Conservation (phyloP, 2,329 filamentous ascomycete species). For the Trichoderma breve region DNA sequence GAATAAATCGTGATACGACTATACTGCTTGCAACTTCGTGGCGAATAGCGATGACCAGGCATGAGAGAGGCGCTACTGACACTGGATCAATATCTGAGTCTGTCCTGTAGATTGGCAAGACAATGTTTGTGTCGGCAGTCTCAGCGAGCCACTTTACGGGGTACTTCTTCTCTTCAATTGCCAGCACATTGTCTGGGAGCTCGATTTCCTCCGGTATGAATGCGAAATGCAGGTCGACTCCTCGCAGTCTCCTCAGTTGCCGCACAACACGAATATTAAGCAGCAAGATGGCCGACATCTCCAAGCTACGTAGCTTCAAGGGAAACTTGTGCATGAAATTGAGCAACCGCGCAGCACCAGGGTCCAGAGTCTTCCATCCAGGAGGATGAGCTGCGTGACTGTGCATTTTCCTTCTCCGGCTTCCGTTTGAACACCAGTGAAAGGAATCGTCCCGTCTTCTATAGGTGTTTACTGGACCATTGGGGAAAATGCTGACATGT, state of each 20-base stretch:
- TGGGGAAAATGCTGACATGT: background rate
- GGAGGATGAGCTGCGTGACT: background rate
- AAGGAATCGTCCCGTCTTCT: background rate
- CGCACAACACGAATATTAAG: background rate
- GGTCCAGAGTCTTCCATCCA: background rate
- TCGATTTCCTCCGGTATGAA: background rate
- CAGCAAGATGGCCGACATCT: background rate
- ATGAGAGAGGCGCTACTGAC: background rate
- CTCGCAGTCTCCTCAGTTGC: background rate
- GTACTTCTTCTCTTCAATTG: background rate
- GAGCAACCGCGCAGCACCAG: background rate
- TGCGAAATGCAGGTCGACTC: background rate
- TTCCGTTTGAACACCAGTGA: background rate
- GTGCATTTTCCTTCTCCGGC: background rate
- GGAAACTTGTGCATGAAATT: background rate
- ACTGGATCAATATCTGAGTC: background rate
- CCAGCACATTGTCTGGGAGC: background rate
- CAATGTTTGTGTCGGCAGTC: background rate
- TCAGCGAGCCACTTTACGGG: background rate
- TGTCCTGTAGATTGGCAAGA: background rate
- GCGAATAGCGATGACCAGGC: background rate
- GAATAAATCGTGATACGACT: background rate
- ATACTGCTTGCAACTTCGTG: background rate
- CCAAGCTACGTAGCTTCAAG: background rate
- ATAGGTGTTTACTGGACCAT: background rate